These are phyloP conservation scores for Rhynchospora breviuscula DNA, from an alignment of 176 grass and related monocot species.

Conservation along the genomic window DNA sequence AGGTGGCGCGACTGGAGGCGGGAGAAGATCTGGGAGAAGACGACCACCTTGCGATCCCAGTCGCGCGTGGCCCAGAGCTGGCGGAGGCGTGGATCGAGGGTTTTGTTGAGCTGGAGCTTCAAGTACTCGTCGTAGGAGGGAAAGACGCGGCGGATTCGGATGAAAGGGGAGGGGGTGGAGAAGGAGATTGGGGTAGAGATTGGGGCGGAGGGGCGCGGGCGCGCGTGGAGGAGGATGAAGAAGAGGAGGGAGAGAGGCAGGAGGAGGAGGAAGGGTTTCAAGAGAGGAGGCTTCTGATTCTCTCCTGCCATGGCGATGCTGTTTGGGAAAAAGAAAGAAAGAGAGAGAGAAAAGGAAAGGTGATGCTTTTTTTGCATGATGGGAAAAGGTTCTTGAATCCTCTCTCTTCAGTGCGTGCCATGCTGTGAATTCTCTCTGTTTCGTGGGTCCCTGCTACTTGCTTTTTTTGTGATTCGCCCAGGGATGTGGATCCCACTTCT, in stretches of 20 bases:
- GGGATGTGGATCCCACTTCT: background rate
- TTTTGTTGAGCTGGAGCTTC: conserved; percentile 91
- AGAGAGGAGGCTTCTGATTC: conserved; percentile 21
- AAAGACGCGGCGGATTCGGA: conserved; percentile 69
- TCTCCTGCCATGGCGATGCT: conserved; percentile 36
- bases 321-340: background rate
- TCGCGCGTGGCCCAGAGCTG: conserved; percentile 83
- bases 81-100: conserved; percentile 76
- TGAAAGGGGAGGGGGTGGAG: conserved; percentile 35
- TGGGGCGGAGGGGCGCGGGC: background rate
- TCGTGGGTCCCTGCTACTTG: too few species aligned
- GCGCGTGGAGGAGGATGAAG: conserved; percentile 29
- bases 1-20: conserved; percentile 23
- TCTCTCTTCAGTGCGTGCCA: too few species aligned
- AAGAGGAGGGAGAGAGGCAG: conserved; percentile 28
- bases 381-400: background rate
- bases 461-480: too few species aligned
- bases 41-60: conserved; percentile 68
- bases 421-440: background rate
- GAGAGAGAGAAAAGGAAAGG: background rate
- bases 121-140: conserved; percentile 84
- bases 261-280: conserved; percentile 31
- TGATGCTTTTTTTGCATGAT: background rate
- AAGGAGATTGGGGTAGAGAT: conserved; percentile 20
- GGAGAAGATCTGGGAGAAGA: conserved; percentile 57